Evolutionary conservation across 139 green algal species (phyloP), one percentile per base, ranked within the genome.

Genomic region (Chlorella vulgaris): DNA sequence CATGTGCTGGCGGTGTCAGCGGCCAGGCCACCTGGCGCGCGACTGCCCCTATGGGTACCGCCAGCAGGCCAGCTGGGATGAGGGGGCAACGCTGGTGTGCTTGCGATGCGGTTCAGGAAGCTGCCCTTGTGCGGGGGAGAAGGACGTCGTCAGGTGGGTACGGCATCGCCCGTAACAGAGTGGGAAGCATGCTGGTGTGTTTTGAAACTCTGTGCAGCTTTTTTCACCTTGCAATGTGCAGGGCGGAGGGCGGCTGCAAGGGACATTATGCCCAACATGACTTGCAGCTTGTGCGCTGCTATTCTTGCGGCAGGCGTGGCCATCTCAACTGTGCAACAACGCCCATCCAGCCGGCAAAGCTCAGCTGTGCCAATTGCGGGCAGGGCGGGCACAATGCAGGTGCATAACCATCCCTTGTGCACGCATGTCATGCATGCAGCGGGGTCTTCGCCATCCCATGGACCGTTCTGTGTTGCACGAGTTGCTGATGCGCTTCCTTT

Each of bases 281-380:
- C 86, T 75, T 96, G 62, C 53, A 53, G 31, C 70, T 86, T 26
- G 84, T 88, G 55, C 85, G 85, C 35, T 96, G 93, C 88, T 89
- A 87, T 76, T 74, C 88, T 33, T 96, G 93, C 84, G 91, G 91
- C 7, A 39, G 73, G 21, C 43, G 58, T 1, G 93, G 93, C 1
- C 93, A 96, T 81, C 74, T 94, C 39, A 86, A 85, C 83, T 95
- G 91, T 84, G 81, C 76, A 36, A 61, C 79, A 0, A 42, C 80
- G 5, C 86, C 88, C 36, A 55, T 43, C 40, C 76, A 85, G 70
- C 61, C 81, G 7, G 39, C 53, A 29, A 83, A 78, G 29, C 60
- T 78, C 35, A 79, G 69, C 78, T 91, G 92, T 75, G 89, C 82
- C 82, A 93, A 93, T 81, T 94, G 90, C 73, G 90, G 91, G 1